Percentiles rank a stretch among this genome's conserved stretches.
phyloP scores from a whole-genome alignment of 1,284 basidiomycete species.

The Calocybe gambosa region DNA sequence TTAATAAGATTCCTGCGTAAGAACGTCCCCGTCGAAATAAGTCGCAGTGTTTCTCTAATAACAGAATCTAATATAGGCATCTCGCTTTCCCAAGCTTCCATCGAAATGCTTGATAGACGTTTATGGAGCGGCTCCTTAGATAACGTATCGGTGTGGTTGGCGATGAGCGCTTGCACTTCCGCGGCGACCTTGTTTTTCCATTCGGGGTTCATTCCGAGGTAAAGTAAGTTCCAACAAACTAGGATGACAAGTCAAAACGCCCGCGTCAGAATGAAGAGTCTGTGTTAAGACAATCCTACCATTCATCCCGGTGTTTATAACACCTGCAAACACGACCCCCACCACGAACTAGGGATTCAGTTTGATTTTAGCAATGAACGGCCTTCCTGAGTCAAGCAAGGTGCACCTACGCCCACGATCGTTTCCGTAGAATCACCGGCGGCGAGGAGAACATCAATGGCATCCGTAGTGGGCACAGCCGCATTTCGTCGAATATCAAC shows the following conservation, averaged over 20 bases:
- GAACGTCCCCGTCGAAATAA: conserved; percentile 15
- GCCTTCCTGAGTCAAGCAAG: too few species aligned
- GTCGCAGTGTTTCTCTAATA: conserved; percentile 24
- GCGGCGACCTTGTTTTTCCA: conserved; percentile 20
- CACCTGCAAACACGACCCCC: conserved; percentile 28
- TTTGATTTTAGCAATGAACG: too few species aligned
- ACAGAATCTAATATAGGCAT: conserved; percentile 23
- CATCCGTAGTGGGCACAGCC: conserved; percentile 20
- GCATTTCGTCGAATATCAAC: conserved; percentile 25
- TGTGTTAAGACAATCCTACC: conserved; percentile 15
- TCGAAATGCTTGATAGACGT: conserved; percentile 20
- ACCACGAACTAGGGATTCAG: conserved; percentile 22
- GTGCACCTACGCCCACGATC: conserved; percentile 22
- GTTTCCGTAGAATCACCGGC: conserved; percentile 23
- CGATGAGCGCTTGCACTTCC: conserved; percentile 20
- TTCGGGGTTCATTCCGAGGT: conserved; percentile 17
- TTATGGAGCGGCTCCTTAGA: conserved; percentile 16
- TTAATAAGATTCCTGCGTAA: conserved; percentile 22
- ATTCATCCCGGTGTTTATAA: conserved; percentile 29
- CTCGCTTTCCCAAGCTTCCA: conserved; percentile 24
- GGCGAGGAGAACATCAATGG: conserved; percentile 28
- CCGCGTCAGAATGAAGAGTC: neutral
- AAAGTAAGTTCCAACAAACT: conserved; percentile 23
- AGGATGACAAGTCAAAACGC: neutral
- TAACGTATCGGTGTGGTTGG: conserved; percentile 14